Conservation (phyloP, 805 yeast genomes). For the Vanderwaltozyma polyspora region DNA sequence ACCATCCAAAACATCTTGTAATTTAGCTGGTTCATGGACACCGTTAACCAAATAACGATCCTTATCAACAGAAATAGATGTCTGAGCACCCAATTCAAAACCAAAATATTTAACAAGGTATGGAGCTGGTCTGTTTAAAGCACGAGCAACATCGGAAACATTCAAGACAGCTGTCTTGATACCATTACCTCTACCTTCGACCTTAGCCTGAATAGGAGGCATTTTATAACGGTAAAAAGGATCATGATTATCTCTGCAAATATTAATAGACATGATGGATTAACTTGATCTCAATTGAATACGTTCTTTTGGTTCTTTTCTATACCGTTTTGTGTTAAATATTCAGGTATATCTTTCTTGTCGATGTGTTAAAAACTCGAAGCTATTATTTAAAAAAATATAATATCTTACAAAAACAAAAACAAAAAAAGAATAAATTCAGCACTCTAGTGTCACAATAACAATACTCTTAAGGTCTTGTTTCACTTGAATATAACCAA, state of each 20-base stretch:
- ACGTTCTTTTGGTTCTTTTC: too few relatives aligned
- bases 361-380: too few relatives aligned
- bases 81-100: conserved; percentile 93
- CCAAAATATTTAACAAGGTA: conserved; percentile 93
- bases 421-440: too few relatives aligned
- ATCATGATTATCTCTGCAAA: conserved; percentile 93
- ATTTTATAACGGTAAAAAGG: conserved; percentile 98
- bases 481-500: too few relatives aligned
- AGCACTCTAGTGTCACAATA: too few relatives aligned
- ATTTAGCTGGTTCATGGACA: conserved; percentile 77
- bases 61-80: conserved; percentile 62
- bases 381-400: too few relatives aligned
- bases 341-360: too few relatives aligned
- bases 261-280: conserved; percentile 70
- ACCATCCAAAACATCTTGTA: conserved; percentile 91
- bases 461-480: too few relatives aligned
- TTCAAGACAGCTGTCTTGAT: conserved; percentile 90
- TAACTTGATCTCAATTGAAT: too few relatives aligned
- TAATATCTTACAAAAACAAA: too few relatives aligned
- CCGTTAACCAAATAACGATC: conserved; percentile 93
- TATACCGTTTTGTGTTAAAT: too few relatives aligned
- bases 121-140: conserved; percentile 84
- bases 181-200: conserved; percentile 99
- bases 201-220: conserved; percentile 96
- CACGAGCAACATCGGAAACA: conserved; percentile 85